phyloP scores from a whole-genome alignment of 768 basidiomycete species.

The Pleurotus platypus region DNA sequence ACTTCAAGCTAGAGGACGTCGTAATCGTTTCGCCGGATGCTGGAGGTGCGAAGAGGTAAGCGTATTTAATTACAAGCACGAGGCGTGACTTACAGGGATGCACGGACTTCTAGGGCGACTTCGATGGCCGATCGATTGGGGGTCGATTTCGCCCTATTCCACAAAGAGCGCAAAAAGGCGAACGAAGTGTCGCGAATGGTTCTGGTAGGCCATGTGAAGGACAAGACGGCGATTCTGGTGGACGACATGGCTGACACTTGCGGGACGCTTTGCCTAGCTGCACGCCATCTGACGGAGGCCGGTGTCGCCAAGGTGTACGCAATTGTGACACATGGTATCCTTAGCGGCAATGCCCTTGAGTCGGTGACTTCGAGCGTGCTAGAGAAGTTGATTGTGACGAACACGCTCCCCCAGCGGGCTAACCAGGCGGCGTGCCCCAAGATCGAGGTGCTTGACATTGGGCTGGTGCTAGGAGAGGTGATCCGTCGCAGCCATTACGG shows the following conservation, averaged over 20 bases:
- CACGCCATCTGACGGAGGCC: conserved; percentile 82
- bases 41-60: conserved; percentile 94
- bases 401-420: conserved; percentile 88
- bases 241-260: conserved; percentile 99
- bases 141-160: conserved; percentile 97
- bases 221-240: conserved; percentile 90
- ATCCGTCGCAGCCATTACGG: conserved; percentile 96
- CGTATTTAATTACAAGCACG: conserved; percentile 8
- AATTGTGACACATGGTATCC: conserved; percentile 94
- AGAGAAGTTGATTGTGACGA: conserved; percentile 96
- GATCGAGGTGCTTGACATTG: conserved; percentile 93
- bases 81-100: conserved; percentile 8
- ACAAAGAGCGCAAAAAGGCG: conserved; percentile 97
- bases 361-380: conserved; percentile 69
- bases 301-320: conserved; percentile 85
- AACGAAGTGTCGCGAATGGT: conserved; percentile 95
- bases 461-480: conserved; percentile 92
- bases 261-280: conserved; percentile 90
- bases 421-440: conserved; percentile 71
- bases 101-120: conserved; percentile 65
- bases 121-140: conserved; percentile 95
- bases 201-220: conserved; percentile 90
- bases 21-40: conserved; percentile 98
- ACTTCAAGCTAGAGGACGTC: conserved; percentile 80
- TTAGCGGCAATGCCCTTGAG: conserved; percentile 85